These are phyloP conservation scores for Leishmania braziliensis DNA, from an alignment of 208 protist genomes.

Conservation along the genomic window DNA sequence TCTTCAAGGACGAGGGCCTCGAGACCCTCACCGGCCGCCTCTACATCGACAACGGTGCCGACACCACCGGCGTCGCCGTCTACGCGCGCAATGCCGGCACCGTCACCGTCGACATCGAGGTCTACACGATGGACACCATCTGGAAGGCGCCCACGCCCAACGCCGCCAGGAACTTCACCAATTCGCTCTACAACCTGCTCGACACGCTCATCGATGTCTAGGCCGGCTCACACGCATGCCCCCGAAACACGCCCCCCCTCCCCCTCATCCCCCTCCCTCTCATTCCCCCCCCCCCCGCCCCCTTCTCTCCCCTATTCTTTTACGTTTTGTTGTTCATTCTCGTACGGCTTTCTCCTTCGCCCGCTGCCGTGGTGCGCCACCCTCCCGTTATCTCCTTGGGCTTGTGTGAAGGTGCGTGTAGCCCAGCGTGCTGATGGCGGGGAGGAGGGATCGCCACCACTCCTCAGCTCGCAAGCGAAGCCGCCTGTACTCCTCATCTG, in stretches of 20 bases:
- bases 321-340: neutral
- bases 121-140: constrained; percentile 43
- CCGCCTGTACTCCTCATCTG: neutral
- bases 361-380: neutral
- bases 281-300: neutral
- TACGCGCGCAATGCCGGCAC: constrained; percentile 30
- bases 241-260: neutral
- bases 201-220: constrained; percentile 23
- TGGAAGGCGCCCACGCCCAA: constrained; percentile 23
- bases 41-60: constrained; percentile 25
- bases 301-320: neutral
- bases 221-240: neutral
- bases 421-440: neutral
- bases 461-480: neutral
- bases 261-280: neutral
- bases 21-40: constrained; percentile 40
- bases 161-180: constrained; percentile 23
- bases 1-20: constrained; percentile 48
- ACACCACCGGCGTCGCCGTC: constrained; percentile 23
- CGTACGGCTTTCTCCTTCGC: neutral
- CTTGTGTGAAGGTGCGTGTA: neutral
- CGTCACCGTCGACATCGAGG: constrained; percentile 17
- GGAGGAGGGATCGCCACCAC: neutral
- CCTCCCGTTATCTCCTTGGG: neutral
- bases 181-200: constrained; percentile 34